Base-by-base conservation (phyloP, 495 filamentous ascomycete genomes). In the Penicillium turbatum region DNA sequence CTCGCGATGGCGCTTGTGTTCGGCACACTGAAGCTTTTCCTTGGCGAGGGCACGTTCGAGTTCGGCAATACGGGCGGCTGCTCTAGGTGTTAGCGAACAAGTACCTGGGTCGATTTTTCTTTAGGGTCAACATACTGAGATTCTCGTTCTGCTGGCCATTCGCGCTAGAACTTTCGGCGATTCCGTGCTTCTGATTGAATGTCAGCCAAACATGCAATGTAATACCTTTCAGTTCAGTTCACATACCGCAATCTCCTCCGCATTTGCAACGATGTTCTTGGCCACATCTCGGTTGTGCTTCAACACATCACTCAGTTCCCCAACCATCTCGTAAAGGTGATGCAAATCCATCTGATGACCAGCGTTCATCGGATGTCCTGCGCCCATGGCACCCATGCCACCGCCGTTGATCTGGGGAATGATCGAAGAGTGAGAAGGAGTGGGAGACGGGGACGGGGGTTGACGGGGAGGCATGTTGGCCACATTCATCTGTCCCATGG, bases 341-440 rank as follows among this genome's bases (percentile, higher is more conserved):
- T 90, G 89, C 54, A 93, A 81, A 66, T 95, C 90, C 73, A 88
- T 87, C 72, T 92, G 87, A 61, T 92, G 88, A 16, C 89, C 89
- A 19, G 88, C 88, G 50, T 85, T 86, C 63, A 86, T 85, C 16
- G 87, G 85, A 45, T 83, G 65, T 17, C 65, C 70, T 15, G 74
- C 57, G 54, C 82, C 81, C 66, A 80, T 72, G 36, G 78, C 82
- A 57, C 82, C 84, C 64, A 85, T 80, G n/a, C 66, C 72, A 44
- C 63, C 68, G 40, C 79, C 80, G 61, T 86, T 86, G 57, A 78
- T 75, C 54, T 81, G 77, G 40, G 57, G 46, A 15, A 63, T 51
- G 6, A 26, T 17, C 19, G 49, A 51, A 32, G 67, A 41, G 49
- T 72, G 69, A 27, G 69, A 56, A 27, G 69, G 53, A 5, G 69